Percentiles rank a stretch among this genome's conserved stretches.
phyloP scores from a whole-genome alignment of 192 early-diverging fungal genomes.

The Backusella australiensis region DNA sequence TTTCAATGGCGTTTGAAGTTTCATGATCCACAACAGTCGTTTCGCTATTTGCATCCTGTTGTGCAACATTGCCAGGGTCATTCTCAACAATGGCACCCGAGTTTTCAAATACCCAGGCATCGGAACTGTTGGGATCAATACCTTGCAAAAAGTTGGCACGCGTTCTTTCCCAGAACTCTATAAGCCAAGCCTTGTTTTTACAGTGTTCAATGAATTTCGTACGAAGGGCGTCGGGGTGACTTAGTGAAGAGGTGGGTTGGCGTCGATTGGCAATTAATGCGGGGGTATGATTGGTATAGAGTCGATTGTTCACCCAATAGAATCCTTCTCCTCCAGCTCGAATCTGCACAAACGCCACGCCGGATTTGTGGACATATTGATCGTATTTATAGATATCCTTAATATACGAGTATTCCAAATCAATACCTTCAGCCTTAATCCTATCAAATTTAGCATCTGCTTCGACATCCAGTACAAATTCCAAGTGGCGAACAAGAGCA shows the following conservation, averaged over 20 bases:
- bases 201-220: constrained; percentile 64
- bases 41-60: not conserved
- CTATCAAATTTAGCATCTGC: constrained; percentile 71
- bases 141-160: constrained; percentile 15
- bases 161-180: constrained; percentile 61
- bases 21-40: not conserved
- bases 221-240: constrained; percentile 59
- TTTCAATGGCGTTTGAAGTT: not conserved
- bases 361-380: constrained; percentile 89
- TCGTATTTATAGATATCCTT: constrained; percentile 70
- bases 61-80: not conserved
- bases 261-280: constrained; percentile 38
- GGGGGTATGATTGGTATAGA: constrained; percentile 60
- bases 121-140: constrained; percentile 8
- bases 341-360: constrained; percentile 93
- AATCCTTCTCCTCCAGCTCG: constrained; percentile 66
- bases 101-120: constrained; percentile 33
- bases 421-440: constrained; percentile 36
- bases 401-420: constrained; percentile 58
- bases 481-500: constrained; percentile 74
- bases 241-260: constrained; percentile 21
- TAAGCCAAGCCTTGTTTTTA: constrained; percentile 49
- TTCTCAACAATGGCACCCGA: constrained; percentile 13
- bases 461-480: constrained; percentile 94
- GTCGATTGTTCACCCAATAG: constrained; percentile 86